Conservation (phyloP, 139 green algal genomes). For the Chlorella ohadii region DNA sequence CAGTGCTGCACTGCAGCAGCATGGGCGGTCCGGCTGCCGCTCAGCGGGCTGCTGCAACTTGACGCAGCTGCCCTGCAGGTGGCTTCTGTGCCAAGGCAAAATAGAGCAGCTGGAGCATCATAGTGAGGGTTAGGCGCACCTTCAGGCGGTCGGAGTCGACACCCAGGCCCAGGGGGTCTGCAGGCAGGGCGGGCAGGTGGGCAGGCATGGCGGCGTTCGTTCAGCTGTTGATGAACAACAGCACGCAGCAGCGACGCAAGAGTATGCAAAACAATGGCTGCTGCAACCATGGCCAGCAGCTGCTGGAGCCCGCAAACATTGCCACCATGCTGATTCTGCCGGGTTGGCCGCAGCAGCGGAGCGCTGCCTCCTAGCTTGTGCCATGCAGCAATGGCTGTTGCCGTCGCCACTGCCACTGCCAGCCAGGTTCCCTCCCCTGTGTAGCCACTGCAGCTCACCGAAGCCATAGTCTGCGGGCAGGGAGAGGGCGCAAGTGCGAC, state of each 20-base stretch:
- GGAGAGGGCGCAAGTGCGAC: conserved; percentile 2
- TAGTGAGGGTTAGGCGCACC: conserved; percentile 39
- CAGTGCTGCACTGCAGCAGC: neutral
- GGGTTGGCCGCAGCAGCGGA: neutral
- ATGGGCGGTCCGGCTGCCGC: too few species aligned
- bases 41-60: too few species aligned
- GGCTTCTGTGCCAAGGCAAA: too few species aligned
- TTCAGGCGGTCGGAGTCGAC: conserved; percentile 73
- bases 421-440: too few species aligned
- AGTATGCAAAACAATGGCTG: too few species aligned
- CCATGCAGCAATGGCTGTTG: too few species aligned
- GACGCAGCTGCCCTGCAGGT: too few species aligned
- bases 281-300: neutral
- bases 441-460: too few species aligned
- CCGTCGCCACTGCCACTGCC: too few species aligned
- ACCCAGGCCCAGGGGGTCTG: conserved; percentile 65
- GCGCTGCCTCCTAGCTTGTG: neutral
- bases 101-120: too few species aligned
- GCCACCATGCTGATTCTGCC: neutral
- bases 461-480: conserved; percentile 23
- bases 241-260: too few species aligned
- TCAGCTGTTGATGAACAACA: too few species aligned
- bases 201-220: neutral
- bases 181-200: neutral
- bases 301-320: neutral